Conservation (phyloP, 2,329 filamentous ascomycete genomes). For the Aspergillus sp. region DNA sequence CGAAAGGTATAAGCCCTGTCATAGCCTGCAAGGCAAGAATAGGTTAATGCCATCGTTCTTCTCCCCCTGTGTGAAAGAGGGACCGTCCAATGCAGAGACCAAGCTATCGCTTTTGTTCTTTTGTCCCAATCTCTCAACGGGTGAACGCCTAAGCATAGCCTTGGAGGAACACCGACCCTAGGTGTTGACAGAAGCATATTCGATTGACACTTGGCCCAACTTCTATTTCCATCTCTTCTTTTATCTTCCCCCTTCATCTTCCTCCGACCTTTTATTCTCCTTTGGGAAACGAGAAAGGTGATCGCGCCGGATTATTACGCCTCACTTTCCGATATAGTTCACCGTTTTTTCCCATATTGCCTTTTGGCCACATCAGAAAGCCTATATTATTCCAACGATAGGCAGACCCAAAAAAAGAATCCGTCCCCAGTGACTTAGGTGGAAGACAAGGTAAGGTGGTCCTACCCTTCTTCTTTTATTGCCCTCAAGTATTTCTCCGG, state of each 20-base stretch:
- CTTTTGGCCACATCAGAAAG: constrained; percentile 5
- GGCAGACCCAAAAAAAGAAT: constrained; percentile 8
- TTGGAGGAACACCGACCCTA: background rate
- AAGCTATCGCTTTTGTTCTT: background rate
- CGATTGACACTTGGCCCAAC: background rate
- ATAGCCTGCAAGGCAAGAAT: constrained; percentile 14
- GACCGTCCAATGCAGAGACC: background rate
- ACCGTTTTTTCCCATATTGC: constrained; percentile 19
- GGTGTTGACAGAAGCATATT: background rate
- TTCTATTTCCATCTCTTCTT: background rate
- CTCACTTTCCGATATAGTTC: constrained; percentile 27
- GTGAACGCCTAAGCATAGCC: background rate
- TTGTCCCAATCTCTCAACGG: background rate
- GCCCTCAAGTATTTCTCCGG: constrained; percentile 5
- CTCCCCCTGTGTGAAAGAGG: background rate
- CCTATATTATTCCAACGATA: constrained; percentile 5
- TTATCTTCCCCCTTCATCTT: background rate
- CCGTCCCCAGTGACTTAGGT: constrained; percentile 1
- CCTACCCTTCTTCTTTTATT: constrained; percentile 2
- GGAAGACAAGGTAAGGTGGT: constrained; percentile 19
- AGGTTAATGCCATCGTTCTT: constrained; percentile 3
- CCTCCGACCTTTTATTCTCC: constrained; percentile 4
- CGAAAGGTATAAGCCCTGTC: constrained; percentile 22
- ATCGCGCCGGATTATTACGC: constrained; percentile 18
- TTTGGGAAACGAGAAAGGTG: constrained; percentile 10